Percentiles rank a stretch among this genome's conserved stretches.
Evolutionary conservation across 129 eudicot genomes (phyloP).

Genomic region (Artemisia tridentata): DNA sequence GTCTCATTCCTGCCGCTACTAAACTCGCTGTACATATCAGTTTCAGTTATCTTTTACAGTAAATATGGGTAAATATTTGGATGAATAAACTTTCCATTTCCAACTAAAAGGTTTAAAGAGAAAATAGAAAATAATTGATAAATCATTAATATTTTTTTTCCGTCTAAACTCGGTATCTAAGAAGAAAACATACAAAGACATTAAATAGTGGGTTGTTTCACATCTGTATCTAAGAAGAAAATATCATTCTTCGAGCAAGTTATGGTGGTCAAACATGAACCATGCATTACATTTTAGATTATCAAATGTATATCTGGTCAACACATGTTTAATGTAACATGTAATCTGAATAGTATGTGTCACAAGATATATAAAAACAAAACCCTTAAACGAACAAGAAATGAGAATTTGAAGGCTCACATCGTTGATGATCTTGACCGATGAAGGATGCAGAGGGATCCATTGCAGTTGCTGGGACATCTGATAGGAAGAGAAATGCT

Average conservation of each 20-base stretch:
- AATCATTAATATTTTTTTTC: not conserved
- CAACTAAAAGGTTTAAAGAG: not conserved
- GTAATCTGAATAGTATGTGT: not conserved
- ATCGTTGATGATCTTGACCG: not conserved
- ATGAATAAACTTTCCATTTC: not conserved
- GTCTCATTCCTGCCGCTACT: slow-evolving; percentile 40
- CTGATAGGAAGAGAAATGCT: not conserved
- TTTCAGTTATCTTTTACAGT: not conserved
- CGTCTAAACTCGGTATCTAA: not conserved
- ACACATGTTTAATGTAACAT: not conserved
- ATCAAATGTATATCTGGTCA: not conserved
- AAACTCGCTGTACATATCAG: slow-evolving; percentile 38
- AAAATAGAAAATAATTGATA: not conserved
- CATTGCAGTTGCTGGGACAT: not conserved
- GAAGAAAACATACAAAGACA: not conserved
- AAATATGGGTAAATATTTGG: not conserved
- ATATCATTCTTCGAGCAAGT: not conserved
- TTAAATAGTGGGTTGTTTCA: not conserved
- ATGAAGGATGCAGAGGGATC: slow-evolving; percentile 1
- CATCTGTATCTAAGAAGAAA: not conserved
- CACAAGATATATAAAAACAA: not conserved
- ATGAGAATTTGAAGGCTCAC: not conserved
- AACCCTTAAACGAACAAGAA: not conserved
- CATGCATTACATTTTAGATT: not conserved
- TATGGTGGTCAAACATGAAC: not conserved